Evolutionary conservation across 495 filamentous ascomycete species (phyloP).

Genomic region (Neurospora sp.): DNA sequence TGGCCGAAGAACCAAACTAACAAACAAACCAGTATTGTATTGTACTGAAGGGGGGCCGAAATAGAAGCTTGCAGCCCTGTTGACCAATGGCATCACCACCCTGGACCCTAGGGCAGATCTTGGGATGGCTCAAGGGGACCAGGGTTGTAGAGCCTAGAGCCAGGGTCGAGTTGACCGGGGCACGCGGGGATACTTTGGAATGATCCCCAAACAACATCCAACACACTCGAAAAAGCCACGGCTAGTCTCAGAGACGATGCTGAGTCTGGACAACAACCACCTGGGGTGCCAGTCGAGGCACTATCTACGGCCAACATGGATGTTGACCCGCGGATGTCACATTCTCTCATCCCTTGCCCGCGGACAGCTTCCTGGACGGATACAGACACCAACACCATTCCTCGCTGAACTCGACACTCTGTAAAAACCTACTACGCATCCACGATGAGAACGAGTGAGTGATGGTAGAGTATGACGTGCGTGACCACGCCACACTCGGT

Average conservation of each 20-base stretch:
- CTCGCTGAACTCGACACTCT: slow-evolving; percentile 2
- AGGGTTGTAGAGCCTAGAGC: not conserved
- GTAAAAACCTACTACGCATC: not conserved
- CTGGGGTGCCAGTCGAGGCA: not conserved
- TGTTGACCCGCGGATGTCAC: not conserved
- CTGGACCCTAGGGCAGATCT: not conserved
- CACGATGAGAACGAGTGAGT: not conserved
- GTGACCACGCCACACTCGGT: slow-evolving; percentile 16
- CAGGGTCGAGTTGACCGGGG: not conserved
- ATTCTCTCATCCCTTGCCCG: not conserved
- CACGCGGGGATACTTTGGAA: not conserved
- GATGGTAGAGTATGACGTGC: slow-evolving; percentile 11
- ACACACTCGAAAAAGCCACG: not conserved
- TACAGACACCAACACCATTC: not conserved
- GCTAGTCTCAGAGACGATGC: not conserved
- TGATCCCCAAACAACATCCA: not conserved
- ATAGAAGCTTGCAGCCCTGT: not conserved
- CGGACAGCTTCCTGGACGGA: slow-evolving; percentile 2
- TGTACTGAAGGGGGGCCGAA: not conserved
- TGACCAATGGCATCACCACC: not conserved
- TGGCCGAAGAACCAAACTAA: not conserved
- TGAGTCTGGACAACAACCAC: not conserved
- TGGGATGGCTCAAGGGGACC: not conserved
- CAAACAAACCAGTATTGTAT: not conserved
- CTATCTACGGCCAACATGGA: not conserved